Evolutionary conservation across 164 flowering plant genomes (phyloP), one percentile per base, ranked within the genome.

Genomic region (Platanus orientalis): DNA sequence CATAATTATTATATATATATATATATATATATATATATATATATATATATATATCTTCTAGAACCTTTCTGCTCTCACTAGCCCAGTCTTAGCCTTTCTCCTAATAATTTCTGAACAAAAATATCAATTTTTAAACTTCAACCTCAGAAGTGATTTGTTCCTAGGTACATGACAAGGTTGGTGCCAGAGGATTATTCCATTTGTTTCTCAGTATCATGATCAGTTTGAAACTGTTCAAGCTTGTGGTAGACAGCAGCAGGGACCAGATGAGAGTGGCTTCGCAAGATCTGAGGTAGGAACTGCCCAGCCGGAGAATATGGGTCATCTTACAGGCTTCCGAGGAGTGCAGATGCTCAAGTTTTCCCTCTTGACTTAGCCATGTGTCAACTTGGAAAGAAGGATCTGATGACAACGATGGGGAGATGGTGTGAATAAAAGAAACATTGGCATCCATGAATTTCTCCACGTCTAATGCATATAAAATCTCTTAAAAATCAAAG

Each of bases 291-390:
- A 53, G 84, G 78, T 55, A 86, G 70, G 56, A 86, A 77, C 76
- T 83, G 89, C 23, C 92, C 89, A 19, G 80, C 57, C 13, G 89
- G 89, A 59, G 92, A 84, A 70, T 86, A 83, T 68, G 84, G 54
- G 91, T 88, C 99, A 94, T 91, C 76, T 94, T 93, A 63, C 79
- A 79, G n/a, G 96, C 96, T 75, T 94, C 99, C 3, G 79, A 75
- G 11, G 99, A 91, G 66, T 94, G 97, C 34, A 91, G 81, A 30
- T 65, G 76, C 76, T 80, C 78, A 5, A 89, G 83, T 66, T 80
- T 83, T 57, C 79, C 80, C 44, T 81, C 92, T 66, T 86, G 82
- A 63, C 62, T 68, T 0, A 90, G 84, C 97, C 92, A 91, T 7
- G 71, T 55, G 53, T 87, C 92, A 16, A 90, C 89, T 48, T 75